Percentiles rank a stretch among this genome's conserved stretches.
Evolutionary conservation across 805 yeast genomes (phyloP).

Genomic region (Sungouiella thailandica): DNA sequence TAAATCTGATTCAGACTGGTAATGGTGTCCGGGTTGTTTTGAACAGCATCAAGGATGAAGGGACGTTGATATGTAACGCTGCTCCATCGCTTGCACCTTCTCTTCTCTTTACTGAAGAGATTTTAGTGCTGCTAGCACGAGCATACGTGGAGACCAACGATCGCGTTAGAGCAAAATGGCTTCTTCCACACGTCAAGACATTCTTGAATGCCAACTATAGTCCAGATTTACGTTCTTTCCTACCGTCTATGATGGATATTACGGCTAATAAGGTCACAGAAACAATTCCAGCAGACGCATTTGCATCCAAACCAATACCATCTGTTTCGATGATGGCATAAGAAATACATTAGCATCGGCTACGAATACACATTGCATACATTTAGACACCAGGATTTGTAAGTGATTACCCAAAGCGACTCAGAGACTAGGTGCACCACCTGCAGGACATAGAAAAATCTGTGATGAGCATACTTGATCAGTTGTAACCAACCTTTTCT

Average conservation of each 20-base stretch:
- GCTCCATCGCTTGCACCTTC: neutral
- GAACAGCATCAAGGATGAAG: neutral
- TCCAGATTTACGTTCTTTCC: neutral
- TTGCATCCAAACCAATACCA: neutral
- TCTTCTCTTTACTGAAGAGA: constrained; percentile 6
- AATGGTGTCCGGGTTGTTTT: constrained; percentile 5
- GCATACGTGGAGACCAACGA: constrained; percentile 7
- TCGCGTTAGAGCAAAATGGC: constrained; percentile 10
- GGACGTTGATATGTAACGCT: neutral
- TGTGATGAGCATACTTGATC: constrained; percentile 1
- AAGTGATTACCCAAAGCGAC: no score
- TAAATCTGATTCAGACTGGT: constrained; percentile 9
- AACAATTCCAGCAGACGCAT: no score
- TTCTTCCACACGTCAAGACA: constrained; percentile 3
- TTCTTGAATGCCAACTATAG: neutral
- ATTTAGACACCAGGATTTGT: no score
- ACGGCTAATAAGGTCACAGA: no score
- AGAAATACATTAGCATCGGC: neutral
- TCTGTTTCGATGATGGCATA: neutral
- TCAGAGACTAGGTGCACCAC: no score
- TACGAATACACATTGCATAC: no score
- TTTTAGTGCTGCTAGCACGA: constrained; percentile 7
- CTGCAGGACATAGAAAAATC: constrained; percentile 2
- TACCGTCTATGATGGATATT: no score
- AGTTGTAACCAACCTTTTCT: neutral